These are phyloP conservation scores for Beauveria pseudobassiana DNA, from an alignment of 2,329 filamentous ascomycete species.

Conservation along the genomic window DNA sequence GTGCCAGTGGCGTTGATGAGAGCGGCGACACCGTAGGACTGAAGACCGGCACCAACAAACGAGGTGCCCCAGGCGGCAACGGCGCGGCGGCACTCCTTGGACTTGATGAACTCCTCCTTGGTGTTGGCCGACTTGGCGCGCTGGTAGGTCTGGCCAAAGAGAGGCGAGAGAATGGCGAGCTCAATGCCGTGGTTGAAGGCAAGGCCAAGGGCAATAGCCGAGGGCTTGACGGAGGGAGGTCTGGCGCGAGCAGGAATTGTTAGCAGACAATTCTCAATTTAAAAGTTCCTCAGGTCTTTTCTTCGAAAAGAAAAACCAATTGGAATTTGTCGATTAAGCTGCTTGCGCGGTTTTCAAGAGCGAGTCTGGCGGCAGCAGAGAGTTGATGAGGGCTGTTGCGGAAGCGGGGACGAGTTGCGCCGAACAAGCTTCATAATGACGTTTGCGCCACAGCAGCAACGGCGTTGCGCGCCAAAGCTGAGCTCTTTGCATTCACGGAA, in stretches of 20 bases:
- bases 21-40: conserved; percentile 83
- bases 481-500: neutral
- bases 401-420: neutral
- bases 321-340: too few relatives aligned
- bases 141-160: conserved; percentile 94
- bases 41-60: conserved; percentile 77
- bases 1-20: conserved; percentile 93
- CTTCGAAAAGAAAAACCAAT: too few relatives aligned
- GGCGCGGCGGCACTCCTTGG: conserved; percentile 82
- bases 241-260: conserved; percentile 23
- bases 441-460: neutral
- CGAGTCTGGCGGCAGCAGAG: neutral
- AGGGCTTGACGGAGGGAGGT: conserved; percentile 82
- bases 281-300: too few relatives aligned
- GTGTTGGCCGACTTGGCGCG: conserved; percentile 85
- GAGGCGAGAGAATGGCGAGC: conserved; percentile 75
- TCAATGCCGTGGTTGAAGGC: conserved; percentile 92
- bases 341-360: too few relatives aligned
- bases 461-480: neutral
- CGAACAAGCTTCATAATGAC: conserved; percentile 2
- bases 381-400: neutral
- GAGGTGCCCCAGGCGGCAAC: conserved; percentile 87
- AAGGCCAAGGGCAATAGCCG: conserved; percentile 91
- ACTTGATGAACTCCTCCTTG: conserved; percentile 93
- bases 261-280: neutral